Percentiles rank a stretch among this genome's conserved stretches.
Evolutionary conservation across 1,139 yeast species (phyloP).

Genomic region (Entelexis paramagnoliae): DNA sequence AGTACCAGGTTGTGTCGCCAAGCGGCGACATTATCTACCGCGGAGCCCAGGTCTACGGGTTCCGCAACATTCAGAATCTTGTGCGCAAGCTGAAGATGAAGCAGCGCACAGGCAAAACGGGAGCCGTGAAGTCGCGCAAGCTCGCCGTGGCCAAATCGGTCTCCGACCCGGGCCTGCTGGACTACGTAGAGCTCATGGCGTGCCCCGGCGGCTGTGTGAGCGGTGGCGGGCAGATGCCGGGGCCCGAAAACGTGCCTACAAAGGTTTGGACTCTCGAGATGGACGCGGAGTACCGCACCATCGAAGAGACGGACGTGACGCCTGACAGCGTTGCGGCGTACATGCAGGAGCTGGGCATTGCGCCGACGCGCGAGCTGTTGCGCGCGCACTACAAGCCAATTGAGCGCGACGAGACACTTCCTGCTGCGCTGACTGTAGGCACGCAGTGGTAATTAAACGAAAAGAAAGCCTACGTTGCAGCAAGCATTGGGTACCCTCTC

Average conservation of each 20-base stretch:
- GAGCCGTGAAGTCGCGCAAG: constrained; percentile 3
- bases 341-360: constrained; percentile 5
- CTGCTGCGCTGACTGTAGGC: constrained; percentile 24
- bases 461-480: no score
- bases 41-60: constrained; percentile 78
- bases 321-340: constrained; percentile 8
- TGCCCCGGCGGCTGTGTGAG: constrained; percentile 97
- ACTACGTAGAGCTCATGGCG: constrained; percentile 92
- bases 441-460: constrained; percentile 25
- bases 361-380: constrained; percentile 9
- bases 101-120: constrained; percentile 23
- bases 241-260: constrained; percentile 33
- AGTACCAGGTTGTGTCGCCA: constrained; percentile 44
- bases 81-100: constrained; percentile 65
- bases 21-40: constrained; percentile 42
- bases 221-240: constrained; percentile 85
- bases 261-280: constrained; percentile 32
- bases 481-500: no score
- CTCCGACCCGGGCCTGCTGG: constrained; percentile 59
- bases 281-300: constrained; percentile 28
- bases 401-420: constrained; percentile 18
- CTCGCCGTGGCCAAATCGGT: not conserved
- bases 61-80: constrained; percentile 84
- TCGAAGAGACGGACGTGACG: constrained; percentile 11
- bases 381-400: constrained; percentile 20